These are phyloP conservation scores for Fusarium hainanense DNA, from an alignment of 2,329 filamentous ascomycete species.

Conservation along the genomic window DNA sequence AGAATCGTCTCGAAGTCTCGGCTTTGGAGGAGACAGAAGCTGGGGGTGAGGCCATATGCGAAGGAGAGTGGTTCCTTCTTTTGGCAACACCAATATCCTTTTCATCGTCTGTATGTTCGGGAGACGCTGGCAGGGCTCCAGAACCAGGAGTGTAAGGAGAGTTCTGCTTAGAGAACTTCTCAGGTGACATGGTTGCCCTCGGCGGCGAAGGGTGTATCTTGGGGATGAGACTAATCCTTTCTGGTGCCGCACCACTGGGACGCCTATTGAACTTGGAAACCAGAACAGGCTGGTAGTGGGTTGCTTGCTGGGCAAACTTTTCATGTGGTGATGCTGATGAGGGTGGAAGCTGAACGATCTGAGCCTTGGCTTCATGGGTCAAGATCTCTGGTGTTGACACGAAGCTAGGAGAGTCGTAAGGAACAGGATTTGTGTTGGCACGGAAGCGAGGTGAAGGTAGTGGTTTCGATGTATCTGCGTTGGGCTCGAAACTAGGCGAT, in stretches of 20 bases:
- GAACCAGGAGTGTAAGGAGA: conserved; percentile 39
- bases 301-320: conserved; percentile 9
- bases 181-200: conserved; percentile 9
- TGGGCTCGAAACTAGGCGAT: conserved; percentile 55
- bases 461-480: conserved; percentile 17
- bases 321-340: conserved; percentile 10
- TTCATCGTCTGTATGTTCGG: conserved; percentile 46
- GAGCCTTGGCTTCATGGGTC: conserved; percentile 18
- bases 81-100: conserved; percentile 43
- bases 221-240: conserved; percentile 14
- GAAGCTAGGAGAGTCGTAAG: conserved; percentile 56
- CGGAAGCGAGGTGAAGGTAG: conserved; percentile 56
- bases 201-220: conserved; percentile 28
- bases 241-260: conserved; percentile 13
- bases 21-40: conserved; percentile 45
- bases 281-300: conserved; percentile 23
- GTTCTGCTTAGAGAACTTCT: conserved; percentile 11
- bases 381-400: background rate
- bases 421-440: conserved; percentile 67
- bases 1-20: conserved; percentile 20
- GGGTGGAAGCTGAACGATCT: conserved; percentile 24
- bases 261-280: conserved; percentile 47
- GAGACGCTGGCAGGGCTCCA: conserved; percentile 56
- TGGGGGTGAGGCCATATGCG: conserved; percentile 58
- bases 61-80: conserved; percentile 51